Evolutionary conservation across 2,329 filamentous ascomycete genomes (phyloP).

Genomic region (Arthrobotrys sinensis): DNA sequence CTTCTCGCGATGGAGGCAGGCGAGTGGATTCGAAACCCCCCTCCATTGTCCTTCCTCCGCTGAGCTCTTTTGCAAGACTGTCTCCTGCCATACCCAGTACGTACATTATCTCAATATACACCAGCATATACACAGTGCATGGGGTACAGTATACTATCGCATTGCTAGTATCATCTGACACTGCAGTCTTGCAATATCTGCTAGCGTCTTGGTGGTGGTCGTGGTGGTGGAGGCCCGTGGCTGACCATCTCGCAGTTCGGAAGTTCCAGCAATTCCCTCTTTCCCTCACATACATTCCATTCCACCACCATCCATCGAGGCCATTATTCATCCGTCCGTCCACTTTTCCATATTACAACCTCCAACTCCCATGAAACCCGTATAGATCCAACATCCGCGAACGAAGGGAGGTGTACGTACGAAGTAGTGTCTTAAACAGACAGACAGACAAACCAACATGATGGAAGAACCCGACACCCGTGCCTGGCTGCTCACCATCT

Average conservation of each 20-base stretch:
- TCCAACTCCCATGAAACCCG: not conserved
- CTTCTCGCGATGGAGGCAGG: too few relatives aligned
- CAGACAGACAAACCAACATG: constrained; percentile 7
- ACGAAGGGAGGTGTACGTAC: constrained; percentile 6
- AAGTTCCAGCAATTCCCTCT: constrained; percentile 23
- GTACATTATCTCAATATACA: too few relatives aligned
- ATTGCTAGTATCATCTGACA: too few relatives aligned
- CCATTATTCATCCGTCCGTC: not conserved
- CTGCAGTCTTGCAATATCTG: too few relatives aligned
- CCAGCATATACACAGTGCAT: too few relatives aligned
- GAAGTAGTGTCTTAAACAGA: not conserved
- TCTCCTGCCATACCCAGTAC: too few relatives aligned
- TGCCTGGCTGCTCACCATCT: constrained; percentile 49
- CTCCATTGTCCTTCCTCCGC: too few relatives aligned
- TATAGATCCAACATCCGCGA: not conserved
- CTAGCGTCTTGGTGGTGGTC: too few relatives aligned
- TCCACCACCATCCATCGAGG: not conserved
- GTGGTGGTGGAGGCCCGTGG: not conserved
- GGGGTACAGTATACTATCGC: too few relatives aligned
- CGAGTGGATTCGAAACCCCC: too few relatives aligned
- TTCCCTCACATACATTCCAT: not conserved
- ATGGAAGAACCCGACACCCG: constrained; percentile 53
- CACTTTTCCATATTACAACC: not conserved
- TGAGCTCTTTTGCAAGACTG: too few relatives aligned
- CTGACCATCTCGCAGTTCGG: constrained; percentile 54